Evolutionary conservation across 331 rosid genomes (phyloP), one percentile per base, ranked within the genome.

Genomic region (Prunus yedoensis): DNA sequence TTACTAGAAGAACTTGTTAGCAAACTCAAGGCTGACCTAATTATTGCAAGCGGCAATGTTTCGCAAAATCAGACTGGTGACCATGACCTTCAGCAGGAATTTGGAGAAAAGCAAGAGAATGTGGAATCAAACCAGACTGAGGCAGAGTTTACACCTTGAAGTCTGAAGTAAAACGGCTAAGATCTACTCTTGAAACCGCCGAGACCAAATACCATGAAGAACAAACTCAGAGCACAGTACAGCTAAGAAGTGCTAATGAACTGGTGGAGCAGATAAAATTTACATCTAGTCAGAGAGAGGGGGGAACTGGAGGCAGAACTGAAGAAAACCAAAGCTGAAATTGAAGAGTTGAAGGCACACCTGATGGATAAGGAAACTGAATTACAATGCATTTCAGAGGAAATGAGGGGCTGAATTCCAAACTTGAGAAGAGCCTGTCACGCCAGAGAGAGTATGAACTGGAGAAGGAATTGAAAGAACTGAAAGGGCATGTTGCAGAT

Each of bases 351-450:
- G 85, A 92, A 88, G 78, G 90, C 97, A 16, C 88, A 87, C 71
- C 71, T 95, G 53, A 91, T 95, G 99, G 99, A 95, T 43, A 95
- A 89, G 81, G 99, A 95, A 83, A 95, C 96, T 13, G 99, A 95
- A 78, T 74, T 92, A 73, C 99, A 95, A 79, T 81, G 94, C 76
- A 89, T 95, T 60, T 78, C 87, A 35, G 99, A 92, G 71, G 99
- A 95, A 95, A 95, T 12, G 99, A 92, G 79, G 85, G 78, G 67
- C 74, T 95, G 83, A 90, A 75, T 66, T 68, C 21, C 15, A 90
- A 79, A 85, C 86, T 94, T 74, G 75, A 79, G 68, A 86, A 79
- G 54, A 88, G 70, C 70, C 61, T 72, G 43, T 84, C 87, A 23
- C 63, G 84, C 56, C 85, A 63, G 35, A 88, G 86, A 53, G 97